Evolutionary conservation across 257 asterid species (phyloP), one percentile per base, ranked within the genome.

Genomic region (Solanum sejunctum): DNA sequence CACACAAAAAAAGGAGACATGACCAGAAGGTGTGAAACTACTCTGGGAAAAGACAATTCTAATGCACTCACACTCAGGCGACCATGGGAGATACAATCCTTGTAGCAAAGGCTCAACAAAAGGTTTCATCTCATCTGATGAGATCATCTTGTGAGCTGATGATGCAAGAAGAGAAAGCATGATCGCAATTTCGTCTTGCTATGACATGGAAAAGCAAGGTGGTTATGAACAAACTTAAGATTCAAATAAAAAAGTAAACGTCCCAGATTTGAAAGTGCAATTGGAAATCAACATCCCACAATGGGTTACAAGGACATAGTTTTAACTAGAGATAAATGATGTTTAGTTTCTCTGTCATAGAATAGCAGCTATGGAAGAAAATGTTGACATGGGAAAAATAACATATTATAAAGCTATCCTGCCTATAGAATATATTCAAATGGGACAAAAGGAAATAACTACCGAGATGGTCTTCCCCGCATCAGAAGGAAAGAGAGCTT

Each of bases 61-160:
- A 75, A 84, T 84, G 87, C 60, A 85, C 92, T 85, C 82, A 93
- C 97, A 93, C 85, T 87, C 86, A 85, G 92, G 80, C 39, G 94
- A 79, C 88, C 82, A 43, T 61, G 60, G 87, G 67, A 87, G 61
- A 87, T 90, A 94, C 56, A 97, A 91, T 78, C 88, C 96, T 58
- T 23, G n/a, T 56, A 97, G 90, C 87, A 97, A 85, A 45, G 98
- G 98, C 90, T 87, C 89, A 77, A 95, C 87, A 77, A 90, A 91
- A 71, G 89, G 80, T 70, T 84, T 51, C 82, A 52, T 77, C 7
- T 77, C 12, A 15, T 77, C 63, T 49, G 82, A 77, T 16, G 63
- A 77, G 58, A 77, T 75, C 15, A 32, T 47, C 61, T 21, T 77
- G 87, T 96, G 98, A 88, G 87, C 88, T 36, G 98, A 97, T 15